Evolutionary conservation across 345 rosid species (phyloP).

Genomic region (Mallotus nudiflorus): DNA sequence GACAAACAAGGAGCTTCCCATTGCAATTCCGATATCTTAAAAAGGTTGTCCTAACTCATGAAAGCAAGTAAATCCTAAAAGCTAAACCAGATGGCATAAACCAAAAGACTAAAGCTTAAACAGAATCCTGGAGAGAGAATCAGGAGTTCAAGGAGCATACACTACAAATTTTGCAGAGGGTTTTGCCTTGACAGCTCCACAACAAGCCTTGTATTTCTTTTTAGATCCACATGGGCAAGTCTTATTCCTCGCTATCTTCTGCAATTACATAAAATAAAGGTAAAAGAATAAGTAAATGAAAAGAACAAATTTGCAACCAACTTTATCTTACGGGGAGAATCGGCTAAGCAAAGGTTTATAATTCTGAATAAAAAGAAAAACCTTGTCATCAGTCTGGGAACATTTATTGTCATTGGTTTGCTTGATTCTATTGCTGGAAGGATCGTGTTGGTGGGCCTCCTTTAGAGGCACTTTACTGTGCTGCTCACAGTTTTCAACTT

Average conservation of each 20-base stretch:
- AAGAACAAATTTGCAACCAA: neutral
- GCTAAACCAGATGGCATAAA: neutral
- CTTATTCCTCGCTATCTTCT: slow-evolving; percentile 72
- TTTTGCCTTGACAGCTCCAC: slow-evolving; percentile 70
- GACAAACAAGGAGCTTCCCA: too few species aligned
- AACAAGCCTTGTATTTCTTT: slow-evolving; percentile 90
- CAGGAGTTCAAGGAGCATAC: slow-evolving; percentile 43
- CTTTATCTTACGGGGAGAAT: neutral
- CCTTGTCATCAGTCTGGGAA: slow-evolving; percentile 58
- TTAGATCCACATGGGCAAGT: slow-evolving; percentile 81
- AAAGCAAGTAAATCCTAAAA: neutral
- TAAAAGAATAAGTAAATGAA: neutral
- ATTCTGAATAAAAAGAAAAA: slow-evolving; percentile 27
- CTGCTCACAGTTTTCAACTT: slow-evolving; percentile 35
- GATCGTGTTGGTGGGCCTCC: slow-evolving; percentile 32
- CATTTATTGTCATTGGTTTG: slow-evolving; percentile 31
- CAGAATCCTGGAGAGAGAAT: slow-evolving; percentile 3
- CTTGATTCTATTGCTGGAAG: slow-evolving; percentile 31
- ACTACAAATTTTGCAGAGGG: slow-evolving; percentile 44
- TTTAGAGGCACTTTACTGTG: slow-evolving; percentile 36
- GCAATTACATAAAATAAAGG: slow-evolving; percentile 18
- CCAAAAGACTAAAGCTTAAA: slow-evolving; percentile 7
- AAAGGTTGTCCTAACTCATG: neutral
- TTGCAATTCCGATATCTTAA: neutral
- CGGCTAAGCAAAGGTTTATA: neutral